Conservation (phyloP, 2,329 filamentous ascomycete genomes). For the Exserohilum rostratum region DNA sequence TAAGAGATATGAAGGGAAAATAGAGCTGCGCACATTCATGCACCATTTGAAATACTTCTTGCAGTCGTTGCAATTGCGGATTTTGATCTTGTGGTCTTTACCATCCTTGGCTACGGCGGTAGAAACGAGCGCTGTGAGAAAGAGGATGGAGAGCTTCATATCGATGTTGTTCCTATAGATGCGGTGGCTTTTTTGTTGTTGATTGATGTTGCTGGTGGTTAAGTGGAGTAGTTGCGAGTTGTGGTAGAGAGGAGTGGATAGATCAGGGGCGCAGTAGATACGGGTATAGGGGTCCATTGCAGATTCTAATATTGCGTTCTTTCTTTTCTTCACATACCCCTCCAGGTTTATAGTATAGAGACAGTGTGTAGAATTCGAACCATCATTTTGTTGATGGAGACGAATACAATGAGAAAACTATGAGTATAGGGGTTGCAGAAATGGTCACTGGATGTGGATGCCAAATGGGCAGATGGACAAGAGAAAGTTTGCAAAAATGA, state of each 20-base stretch:
- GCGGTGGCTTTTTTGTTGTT: neutral
- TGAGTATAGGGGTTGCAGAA: no score
- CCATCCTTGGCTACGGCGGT: neutral
- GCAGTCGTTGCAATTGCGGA: neutral
- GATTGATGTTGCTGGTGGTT: neutral
- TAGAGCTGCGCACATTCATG: neutral
- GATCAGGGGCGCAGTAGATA: neutral
- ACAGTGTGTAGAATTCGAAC: no score
- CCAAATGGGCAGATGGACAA: no score
- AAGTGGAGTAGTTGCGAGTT: neutral
- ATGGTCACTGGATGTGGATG: no score
- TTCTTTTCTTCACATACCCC: no score
- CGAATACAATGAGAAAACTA: no score
- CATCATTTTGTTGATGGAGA: no score
- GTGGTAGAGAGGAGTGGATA: neutral
- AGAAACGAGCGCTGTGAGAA: neutral
- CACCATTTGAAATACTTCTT: neutral
- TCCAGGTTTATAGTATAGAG: no score
- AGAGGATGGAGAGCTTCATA: constrained; percentile 1
- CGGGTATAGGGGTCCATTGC: no score
- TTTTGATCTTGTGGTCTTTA: neutral
- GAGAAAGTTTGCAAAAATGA: no score
- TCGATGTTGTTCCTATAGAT: neutral
- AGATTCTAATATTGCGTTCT: no score
- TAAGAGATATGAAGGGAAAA: no score